Evolutionary conservation across 2,329 filamentous ascomycete genomes (phyloP).

Genomic region (Fusarium armeniacum): DNA sequence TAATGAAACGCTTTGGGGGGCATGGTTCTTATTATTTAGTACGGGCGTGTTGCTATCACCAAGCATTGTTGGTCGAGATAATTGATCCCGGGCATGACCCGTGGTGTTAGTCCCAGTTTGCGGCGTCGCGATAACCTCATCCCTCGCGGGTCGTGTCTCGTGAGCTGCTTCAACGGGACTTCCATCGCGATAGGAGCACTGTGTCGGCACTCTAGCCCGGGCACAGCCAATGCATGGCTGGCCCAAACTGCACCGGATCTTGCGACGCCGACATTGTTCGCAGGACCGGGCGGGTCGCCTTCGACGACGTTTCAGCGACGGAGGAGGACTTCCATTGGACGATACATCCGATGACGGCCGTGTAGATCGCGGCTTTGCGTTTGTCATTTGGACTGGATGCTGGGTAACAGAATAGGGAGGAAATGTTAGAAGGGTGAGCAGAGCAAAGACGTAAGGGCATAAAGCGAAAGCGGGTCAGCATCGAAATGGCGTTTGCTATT

Average conservation of each 20-base stretch:
- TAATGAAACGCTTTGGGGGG: neutral
- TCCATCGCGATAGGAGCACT: slow-evolving; percentile 48
- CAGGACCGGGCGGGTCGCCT: slow-evolving; percentile 47
- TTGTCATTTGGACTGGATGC: neutral
- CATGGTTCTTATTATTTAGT: slow-evolving; percentile 6
- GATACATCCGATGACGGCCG: slow-evolving; percentile 21
- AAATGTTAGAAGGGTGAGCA: slow-evolving; percentile 30
- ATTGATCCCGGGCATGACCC: slow-evolving; percentile 33
- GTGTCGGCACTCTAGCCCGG: slow-evolving; percentile 44
- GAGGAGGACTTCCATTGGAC: slow-evolving; percentile 18
- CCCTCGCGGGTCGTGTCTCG: neutral
- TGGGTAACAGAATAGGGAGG: neutral
- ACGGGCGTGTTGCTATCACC: slow-evolving; percentile 3
- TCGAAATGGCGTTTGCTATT: neutral
- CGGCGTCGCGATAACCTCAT: slow-evolving; percentile 7
- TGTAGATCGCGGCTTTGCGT: neutral
- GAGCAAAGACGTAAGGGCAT: neutral
- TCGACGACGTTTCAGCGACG: slow-evolving; percentile 43
- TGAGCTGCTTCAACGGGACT: slow-evolving; percentile 6
- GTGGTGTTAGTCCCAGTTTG: slow-evolving; percentile 1
- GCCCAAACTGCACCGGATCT: slow-evolving; percentile 43
- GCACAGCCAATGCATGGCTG: slow-evolving; percentile 47
- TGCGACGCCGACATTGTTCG: slow-evolving; percentile 49
- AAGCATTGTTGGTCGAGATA: slow-evolving; percentile 2
- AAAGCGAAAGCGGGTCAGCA: neutral